phyloP scores from a whole-genome alignment of 2,329 filamentous ascomycete genomes.

The Pseudogymnoascus sp. region DNA sequence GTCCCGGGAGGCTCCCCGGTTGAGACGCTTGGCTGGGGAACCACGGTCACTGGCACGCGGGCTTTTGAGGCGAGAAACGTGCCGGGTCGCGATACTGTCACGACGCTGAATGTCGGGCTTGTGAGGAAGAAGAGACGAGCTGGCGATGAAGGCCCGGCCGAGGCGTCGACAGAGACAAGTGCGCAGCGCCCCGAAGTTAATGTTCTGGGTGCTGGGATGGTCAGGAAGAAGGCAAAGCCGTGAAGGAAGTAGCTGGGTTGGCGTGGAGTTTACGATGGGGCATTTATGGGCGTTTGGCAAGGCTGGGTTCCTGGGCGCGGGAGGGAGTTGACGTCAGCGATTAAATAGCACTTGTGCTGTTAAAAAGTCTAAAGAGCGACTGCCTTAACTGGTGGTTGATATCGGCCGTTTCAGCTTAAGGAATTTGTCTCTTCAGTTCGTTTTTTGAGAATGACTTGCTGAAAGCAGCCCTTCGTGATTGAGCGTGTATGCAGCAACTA shows the following conservation, averaged over 20 bases:
- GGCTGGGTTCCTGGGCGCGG: background rate
- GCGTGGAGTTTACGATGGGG: background rate
- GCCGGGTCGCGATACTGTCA: constrained; percentile 14
- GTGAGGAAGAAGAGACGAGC: constrained; percentile 46
- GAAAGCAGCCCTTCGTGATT: too few species aligned
- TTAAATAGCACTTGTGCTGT: background rate
- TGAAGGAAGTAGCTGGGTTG: background rate
- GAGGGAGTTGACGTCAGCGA: background rate
- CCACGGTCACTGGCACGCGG: constrained; percentile 40
- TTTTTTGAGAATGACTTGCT: too few species aligned
- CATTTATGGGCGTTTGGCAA: background rate
- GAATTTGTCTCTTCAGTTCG: too few species aligned
- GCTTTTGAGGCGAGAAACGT: constrained; percentile 21
- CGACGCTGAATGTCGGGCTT: constrained; percentile 31
- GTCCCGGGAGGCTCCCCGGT: constrained; percentile 37
- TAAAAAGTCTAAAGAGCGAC: background rate
- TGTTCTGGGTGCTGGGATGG: constrained; percentile 41
- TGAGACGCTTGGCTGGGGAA: constrained; percentile 42
- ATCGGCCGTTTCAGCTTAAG: background rate
- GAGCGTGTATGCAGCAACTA: background rate
- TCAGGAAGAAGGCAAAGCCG: constrained; percentile 51
- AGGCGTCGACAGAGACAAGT: background rate
- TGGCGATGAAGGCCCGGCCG: constrained; percentile 16
- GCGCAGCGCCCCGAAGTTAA: constrained; percentile 32
- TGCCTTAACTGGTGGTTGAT: background rate